A percentile compares a stretch with the other conserved stretches of the same genome.
These are phyloP conservation scores for Mercurialis annua DNA, from an alignment of 345 rosid genomes.

Conservation along the genomic window DNA sequence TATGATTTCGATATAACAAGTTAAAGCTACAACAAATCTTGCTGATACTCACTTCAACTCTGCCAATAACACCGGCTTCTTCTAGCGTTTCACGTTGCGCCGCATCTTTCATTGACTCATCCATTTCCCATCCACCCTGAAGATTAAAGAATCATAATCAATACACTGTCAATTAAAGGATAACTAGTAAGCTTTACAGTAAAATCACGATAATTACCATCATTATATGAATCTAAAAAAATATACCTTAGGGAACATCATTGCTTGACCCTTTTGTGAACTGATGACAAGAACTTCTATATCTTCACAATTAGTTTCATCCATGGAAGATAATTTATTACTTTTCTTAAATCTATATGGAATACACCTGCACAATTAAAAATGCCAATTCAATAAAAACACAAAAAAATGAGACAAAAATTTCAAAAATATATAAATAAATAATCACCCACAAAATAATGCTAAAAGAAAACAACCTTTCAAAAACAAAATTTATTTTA, in stretches of 20 bases:
- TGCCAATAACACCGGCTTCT: slow-evolving; percentile 60
- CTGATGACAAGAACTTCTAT: slow-evolving; percentile 54
- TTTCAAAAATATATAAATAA: too few species aligned
- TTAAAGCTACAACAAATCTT: not conserved
- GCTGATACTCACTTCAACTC: slow-evolving; percentile 32
- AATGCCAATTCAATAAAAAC: not conserved
- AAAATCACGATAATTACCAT: not conserved
- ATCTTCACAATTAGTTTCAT: slow-evolving; percentile 29
- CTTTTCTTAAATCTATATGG: slow-evolving; percentile 50
- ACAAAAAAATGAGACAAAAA: not conserved
- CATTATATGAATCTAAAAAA: not conserved
- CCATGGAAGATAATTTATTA: slow-evolving; percentile 1
- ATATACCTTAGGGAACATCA: slow-evolving; percentile 55
- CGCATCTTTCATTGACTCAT: slow-evolving; percentile 56
- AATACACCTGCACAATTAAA: slow-evolving; percentile 41
- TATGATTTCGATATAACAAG: not conserved
- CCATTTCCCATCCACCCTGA: slow-evolving; percentile 63
- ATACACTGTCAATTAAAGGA: not conserved
- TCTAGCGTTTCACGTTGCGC: slow-evolving; percentile 51
- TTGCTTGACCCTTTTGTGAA: slow-evolving; percentile 52
- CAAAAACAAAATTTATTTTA: not conserved
- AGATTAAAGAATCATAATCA: not conserved
- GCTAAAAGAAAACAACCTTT: not conserved
- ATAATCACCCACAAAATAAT: too few species aligned
- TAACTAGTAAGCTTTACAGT: not conserved